phyloP scores from a whole-genome alignment of 2,329 filamentous ascomycete species.

The Ceratocystis harringtonii region DNA sequence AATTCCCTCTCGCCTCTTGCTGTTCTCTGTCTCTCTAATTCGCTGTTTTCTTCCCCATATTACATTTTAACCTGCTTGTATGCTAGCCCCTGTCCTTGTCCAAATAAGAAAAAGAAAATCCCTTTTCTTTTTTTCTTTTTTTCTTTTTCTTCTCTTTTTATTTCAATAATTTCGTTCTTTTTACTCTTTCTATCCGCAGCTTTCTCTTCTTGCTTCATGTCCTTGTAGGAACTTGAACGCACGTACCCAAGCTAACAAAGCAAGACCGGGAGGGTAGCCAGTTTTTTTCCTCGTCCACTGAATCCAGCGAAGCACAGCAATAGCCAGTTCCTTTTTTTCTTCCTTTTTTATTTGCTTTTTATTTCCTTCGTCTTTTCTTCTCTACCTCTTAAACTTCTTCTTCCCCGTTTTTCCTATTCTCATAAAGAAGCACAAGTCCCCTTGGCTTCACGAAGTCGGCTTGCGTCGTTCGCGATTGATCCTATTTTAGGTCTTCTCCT shows the following conservation, averaged over 20 bases:
- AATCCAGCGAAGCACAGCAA: background rate
- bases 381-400: background rate
- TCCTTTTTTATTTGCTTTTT: background rate
- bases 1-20: background rate
- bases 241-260: background rate
- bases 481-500: constrained; percentile 12
- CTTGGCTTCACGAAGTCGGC: constrained; percentile 10
- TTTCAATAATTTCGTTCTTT: background rate
- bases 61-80: no score
- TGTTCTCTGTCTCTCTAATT: background rate
- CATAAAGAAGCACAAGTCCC: constrained; percentile 14
- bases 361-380: background rate
- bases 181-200: background rate
- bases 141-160: background rate
- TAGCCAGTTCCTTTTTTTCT: background rate
- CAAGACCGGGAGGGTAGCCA: background rate
- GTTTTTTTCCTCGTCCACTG: background rate
- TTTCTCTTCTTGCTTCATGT: background rate
- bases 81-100: background rate
- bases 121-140: no score
- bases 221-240: background rate
- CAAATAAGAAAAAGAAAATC: no score
- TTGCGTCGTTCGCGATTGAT: constrained; percentile 15
- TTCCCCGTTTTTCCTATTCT: background rate
- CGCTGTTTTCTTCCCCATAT: background rate